Evolutionary conservation across 345 rosid species (phyloP), one percentile per base, ranked within the genome.

Genomic region (Leavenworthia alabamica): DNA sequence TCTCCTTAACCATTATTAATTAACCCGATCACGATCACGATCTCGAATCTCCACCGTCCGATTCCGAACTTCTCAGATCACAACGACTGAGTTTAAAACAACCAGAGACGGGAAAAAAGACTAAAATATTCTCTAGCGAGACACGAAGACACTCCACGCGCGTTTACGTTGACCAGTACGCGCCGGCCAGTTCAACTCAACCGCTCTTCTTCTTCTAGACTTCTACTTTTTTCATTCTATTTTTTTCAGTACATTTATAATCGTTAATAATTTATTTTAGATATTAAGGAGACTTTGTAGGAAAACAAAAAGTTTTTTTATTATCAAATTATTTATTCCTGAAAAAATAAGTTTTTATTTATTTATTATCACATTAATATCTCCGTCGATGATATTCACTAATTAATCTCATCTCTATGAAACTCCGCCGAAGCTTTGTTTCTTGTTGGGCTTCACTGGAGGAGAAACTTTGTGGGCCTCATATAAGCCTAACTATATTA

Each of bases 1-100:
- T 89, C 78, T 93, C 97, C 74, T 79, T 89, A 37, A 85, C 98
- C 98, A 92, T 89, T 28, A 5, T 72, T 48, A 46, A 48, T 54
- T n/a, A n/a, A n/a, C n/a, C 68, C 50, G 66, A 56, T 64, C 20
- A 53, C 68, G 35, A 68, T 60, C 73, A 32, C 22, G 4, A 2
- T 50, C 32, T 16, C 7, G 4, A n/a, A n/a, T n/a, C n/a, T n/a
- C n/a, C n/a, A 39, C 42, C 35, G 27, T 39, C 41, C 15, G 53
- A 59, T 3, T 50, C 50, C 36, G 9, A 14, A 32, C 59, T 39
- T 39, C 19, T 49, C 23, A 31, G 60, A 68, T 59, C 66, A 41
- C 33, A 31, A 40, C 66, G 45, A 58, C 7, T 33, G 7, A 7
- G n/a, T 41, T 41, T n/a, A n/a, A 41, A 19, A 41, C n/a, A 10